phyloP scores from a whole-genome alignment of 1,284 basidiomycete species.

The Ceratobasidium papillatum region DNA sequence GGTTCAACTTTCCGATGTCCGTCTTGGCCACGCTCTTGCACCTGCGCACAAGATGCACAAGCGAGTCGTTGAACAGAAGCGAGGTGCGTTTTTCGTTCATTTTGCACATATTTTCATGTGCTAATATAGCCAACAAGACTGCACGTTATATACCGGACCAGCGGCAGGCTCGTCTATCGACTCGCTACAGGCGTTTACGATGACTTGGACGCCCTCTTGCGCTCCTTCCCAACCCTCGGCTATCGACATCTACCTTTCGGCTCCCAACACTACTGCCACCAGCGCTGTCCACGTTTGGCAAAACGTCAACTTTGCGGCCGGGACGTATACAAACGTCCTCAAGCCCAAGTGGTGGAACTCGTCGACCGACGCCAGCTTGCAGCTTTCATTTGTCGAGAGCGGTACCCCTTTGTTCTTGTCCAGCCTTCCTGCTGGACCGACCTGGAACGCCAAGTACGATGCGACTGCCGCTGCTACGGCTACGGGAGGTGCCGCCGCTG shows the following conservation, averaged over 20 bases:
- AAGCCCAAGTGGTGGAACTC: slow-evolving; percentile 83
- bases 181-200: slow-evolving; percentile 59
- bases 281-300: slow-evolving; percentile 71
- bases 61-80: slow-evolving; percentile 20
- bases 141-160: slow-evolving; percentile 70
- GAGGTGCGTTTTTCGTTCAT: slow-evolving; percentile 19
- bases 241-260: slow-evolving; percentile 81
- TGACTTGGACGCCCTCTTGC: slow-evolving; percentile 75
- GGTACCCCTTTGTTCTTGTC: slow-evolving; percentile 66
- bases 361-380: slow-evolving; percentile 63
- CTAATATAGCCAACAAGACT: slow-evolving; percentile 10
- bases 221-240: slow-evolving; percentile 55
- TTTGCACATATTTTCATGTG: not conserved
- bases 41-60: slow-evolving; percentile 18
- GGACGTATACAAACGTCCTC: slow-evolving; percentile 59
- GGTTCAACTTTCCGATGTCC: not conserved
- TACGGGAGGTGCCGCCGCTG: slow-evolving; percentile 51
- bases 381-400: slow-evolving; percentile 70
- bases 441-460: slow-evolving; percentile 73
- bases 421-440: slow-evolving; percentile 70
- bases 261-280: slow-evolving; percentile 56
- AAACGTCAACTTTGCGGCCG: slow-evolving; percentile 63
- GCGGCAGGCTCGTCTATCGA: slow-evolving; percentile 61
- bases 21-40: slow-evolving; percentile 11
- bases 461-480: slow-evolving; percentile 49